These are phyloP conservation scores for Verticillium albo-atrum DNA, from an alignment of 2,329 filamentous ascomycete species.

Conservation along the genomic window DNA sequence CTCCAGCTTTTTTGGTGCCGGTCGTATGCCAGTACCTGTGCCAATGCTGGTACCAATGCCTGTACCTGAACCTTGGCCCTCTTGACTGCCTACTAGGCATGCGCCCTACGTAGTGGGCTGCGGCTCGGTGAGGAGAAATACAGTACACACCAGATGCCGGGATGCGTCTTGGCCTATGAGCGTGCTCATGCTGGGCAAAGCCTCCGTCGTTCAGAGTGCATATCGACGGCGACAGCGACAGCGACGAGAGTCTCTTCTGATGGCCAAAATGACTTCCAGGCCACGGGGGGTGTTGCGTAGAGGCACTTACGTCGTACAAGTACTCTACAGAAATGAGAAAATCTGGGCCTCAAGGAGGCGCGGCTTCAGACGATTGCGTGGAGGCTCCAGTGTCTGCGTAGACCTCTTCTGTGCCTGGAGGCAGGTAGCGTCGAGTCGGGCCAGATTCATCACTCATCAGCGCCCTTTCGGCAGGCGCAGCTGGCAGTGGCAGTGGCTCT, in stretches of 20 bases:
- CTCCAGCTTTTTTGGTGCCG: not conserved
- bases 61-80: not conserved
- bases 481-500: not conserved
- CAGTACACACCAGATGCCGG: not conserved
- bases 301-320: not conserved
- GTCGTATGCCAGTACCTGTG: not conserved
- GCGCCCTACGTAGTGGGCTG: not conserved
- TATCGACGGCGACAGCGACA: not conserved
- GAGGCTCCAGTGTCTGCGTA: not conserved
- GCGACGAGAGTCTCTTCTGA: not conserved
- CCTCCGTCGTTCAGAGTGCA: not conserved
- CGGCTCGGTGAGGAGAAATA: not conserved
- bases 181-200: not conserved
- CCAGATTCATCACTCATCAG: not conserved
- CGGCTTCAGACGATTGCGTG: not conserved
- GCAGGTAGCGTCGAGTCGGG: not conserved
- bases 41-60: not conserved
- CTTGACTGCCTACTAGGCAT: not conserved
- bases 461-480: not conserved
- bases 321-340: not conserved
- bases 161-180: not conserved
- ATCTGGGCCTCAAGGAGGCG: not conserved
- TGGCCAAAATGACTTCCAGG: not conserved
- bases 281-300: too few relatives aligned
- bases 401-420: not conserved